Percentiles rank a stretch among this genome's conserved stretches.
Evolutionary conservation across 768 basidiomycete species (phyloP).

Genomic region (Leccinum subgranulosum): DNA sequence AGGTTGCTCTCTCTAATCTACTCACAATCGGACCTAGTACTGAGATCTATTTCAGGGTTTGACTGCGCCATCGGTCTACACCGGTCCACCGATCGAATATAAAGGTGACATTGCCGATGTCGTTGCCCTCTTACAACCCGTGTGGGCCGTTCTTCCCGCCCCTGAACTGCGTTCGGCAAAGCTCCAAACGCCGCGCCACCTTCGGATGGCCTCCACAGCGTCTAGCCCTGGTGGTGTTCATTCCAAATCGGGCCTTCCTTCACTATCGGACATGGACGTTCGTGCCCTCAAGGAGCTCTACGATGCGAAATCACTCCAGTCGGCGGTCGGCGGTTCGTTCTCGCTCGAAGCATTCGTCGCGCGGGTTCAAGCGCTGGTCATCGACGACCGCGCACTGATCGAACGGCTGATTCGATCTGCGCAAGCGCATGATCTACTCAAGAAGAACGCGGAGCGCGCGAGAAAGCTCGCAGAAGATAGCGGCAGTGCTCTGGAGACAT

Average conservation of each 20-base stretch:
- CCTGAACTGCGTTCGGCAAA: constrained; percentile 76
- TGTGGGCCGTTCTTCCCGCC: constrained; percentile 84
- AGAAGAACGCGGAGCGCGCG: constrained; percentile 88
- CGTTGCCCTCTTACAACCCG: constrained; percentile 58
- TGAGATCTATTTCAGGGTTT: constrained; percentile 20
- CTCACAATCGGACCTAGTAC: neutral
- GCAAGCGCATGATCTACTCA: constrained; percentile 85
- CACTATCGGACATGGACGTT: constrained; percentile 82
- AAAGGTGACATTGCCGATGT: constrained; percentile 51
- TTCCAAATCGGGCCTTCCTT: constrained; percentile 36
- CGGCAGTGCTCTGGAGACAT: constrained; percentile 75
- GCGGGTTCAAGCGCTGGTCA: constrained; percentile 76
- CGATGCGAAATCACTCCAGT: constrained; percentile 36
- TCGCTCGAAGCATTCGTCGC: constrained; percentile 72
- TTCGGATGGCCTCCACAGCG: constrained; percentile 46
- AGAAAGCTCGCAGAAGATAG: constrained; percentile 89
- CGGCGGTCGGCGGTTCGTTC: constrained; percentile 41
- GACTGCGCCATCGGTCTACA: constrained; percentile 20
- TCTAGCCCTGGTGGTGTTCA: constrained; percentile 31
- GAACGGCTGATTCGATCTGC: constrained; percentile 83
- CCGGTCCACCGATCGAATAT: constrained; percentile 29
- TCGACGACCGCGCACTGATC: constrained; percentile 81
- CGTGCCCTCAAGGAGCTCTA: constrained; percentile 83
- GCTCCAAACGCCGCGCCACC: constrained; percentile 45
- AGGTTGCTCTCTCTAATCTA: constrained; percentile 25